A percentile compares a stretch with the other conserved stretches of the same genome.
These are phyloP conservation scores for Populus ilicifolia DNA, from an alignment of 345 rosid genomes.

Conservation along the genomic window DNA sequence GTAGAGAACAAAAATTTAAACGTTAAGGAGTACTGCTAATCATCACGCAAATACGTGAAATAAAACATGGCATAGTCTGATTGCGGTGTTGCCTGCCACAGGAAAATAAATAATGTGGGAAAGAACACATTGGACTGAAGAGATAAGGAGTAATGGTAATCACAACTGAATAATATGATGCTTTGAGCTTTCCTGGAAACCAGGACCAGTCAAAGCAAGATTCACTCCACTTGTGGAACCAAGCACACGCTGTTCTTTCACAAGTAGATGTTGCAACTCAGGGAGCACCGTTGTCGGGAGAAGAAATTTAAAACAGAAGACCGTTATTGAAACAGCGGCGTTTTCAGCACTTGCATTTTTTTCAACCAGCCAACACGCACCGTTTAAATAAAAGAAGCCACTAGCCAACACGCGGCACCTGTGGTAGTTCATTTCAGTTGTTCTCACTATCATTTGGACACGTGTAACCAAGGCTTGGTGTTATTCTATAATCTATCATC, in stretches of 20 bases:
- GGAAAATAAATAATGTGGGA: constrained; percentile 80
- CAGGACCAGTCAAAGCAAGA: constrained; percentile 34
- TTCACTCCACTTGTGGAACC: constrained; percentile 41
- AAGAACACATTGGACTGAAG: constrained; percentile 69
- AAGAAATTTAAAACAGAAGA: too few species aligned
- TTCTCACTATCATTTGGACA: too few species aligned
- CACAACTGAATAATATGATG: constrained; percentile 49
- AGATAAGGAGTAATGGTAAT: too few species aligned
- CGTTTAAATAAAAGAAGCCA: too few species aligned
- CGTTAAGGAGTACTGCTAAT: background rate
- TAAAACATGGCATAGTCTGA: constrained; percentile 97
- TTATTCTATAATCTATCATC: too few species aligned
- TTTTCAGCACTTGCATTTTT: too few species aligned
- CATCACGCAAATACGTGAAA: constrained; percentile 64
- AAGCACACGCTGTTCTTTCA: constrained; percentile 64
- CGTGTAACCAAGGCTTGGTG: too few species aligned
- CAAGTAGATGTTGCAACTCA: constrained; percentile 10
- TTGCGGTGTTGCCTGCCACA: constrained; percentile 99
- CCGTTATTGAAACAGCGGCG: too few species aligned
- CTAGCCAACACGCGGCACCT: too few species aligned
- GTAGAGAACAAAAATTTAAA: constrained; percentile 1
- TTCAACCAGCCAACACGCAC: too few species aligned
- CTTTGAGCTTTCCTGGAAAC: constrained; percentile 66
- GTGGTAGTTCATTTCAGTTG: too few species aligned
- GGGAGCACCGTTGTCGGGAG: too few species aligned